A percentile compares a stretch with the other conserved stretches of the same genome.
Evolutionary conservation across 2,329 filamentous ascomycete genomes (phyloP).

Genomic region (Sporothrix brasiliensis): DNA sequence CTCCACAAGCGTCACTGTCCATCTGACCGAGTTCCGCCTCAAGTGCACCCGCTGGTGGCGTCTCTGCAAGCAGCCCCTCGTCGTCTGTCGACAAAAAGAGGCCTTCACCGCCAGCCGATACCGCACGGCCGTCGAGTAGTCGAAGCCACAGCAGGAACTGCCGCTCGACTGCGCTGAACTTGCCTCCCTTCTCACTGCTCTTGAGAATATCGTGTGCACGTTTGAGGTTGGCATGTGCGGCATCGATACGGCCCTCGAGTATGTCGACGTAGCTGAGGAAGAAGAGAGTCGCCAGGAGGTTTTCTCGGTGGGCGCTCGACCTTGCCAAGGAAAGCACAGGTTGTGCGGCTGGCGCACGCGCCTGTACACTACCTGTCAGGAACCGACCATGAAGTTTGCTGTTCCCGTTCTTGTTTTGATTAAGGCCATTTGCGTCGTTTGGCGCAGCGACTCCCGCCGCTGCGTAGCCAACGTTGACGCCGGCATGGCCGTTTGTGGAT

Average conservation of each 20-base stretch:
- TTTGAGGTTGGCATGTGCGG: conserved; percentile 55
- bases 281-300: conserved; percentile 56
- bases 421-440: not conserved
- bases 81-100: conserved; percentile 55
- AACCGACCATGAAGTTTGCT: not conserved
- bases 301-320: conserved; percentile 45
- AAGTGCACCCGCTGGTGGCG: conserved; percentile 49
- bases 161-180: conserved; percentile 48
- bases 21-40: conserved; percentile 39
- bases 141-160: conserved; percentile 59
- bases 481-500: not conserved
- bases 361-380: not conserved
- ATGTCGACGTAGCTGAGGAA: conserved; percentile 59
- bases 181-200: conserved; percentile 44
- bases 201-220: conserved; percentile 54
- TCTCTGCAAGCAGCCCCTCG: conserved; percentile 50
- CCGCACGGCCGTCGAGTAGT: conserved; percentile 57
- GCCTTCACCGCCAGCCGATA: conserved; percentile 59
- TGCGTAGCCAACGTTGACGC: not conserved
- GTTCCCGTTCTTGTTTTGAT: not conserved
- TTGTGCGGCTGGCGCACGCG: conserved; percentile 3
- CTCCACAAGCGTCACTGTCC: conserved; percentile 19
- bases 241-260: conserved; percentile 47
- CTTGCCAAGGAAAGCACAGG: conserved; percentile 36
- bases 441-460: not conserved